These are phyloP conservation scores for Torulaspora pretoriensis DNA, from an alignment of 1,139 yeast genomes.

Conservation along the genomic window DNA sequence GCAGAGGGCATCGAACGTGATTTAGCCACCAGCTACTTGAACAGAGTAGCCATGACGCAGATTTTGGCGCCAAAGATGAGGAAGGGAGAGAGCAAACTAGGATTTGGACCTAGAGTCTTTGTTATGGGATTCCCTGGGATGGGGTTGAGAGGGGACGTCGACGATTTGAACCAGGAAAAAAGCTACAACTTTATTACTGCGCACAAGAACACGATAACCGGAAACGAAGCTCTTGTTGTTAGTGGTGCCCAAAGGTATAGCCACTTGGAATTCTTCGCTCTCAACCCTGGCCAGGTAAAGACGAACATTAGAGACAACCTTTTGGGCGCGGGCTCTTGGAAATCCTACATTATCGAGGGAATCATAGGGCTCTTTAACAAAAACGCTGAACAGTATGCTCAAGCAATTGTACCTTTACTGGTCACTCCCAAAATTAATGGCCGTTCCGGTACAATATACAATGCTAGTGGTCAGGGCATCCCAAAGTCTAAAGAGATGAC, in stretches of 20 bases:
- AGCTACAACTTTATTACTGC: slow-evolving; percentile 30
- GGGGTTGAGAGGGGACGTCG: slow-evolving; percentile 33
- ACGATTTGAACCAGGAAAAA: slow-evolving; percentile 38
- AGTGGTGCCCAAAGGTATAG: slow-evolving; percentile 25
- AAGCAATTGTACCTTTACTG: slow-evolving; percentile 33
- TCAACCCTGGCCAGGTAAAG: slow-evolving; percentile 40
- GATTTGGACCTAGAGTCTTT: slow-evolving; percentile 36
- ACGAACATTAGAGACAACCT: slow-evolving; percentile 37
- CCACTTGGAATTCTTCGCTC: slow-evolving; percentile 33
- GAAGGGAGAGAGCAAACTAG: slow-evolving; percentile 6
- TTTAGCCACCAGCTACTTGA: slow-evolving; percentile 39
- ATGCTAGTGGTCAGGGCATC: slow-evolving; percentile 32
- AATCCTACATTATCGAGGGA: slow-evolving; percentile 28
- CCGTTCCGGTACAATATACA: slow-evolving; percentile 33
- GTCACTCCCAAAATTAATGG: slow-evolving; percentile 33
- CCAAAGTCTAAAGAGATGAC: slow-evolving; percentile 32
- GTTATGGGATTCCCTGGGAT: slow-evolving; percentile 40
- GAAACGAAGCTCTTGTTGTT: slow-evolving; percentile 38
- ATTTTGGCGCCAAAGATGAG: slow-evolving; percentile 26
- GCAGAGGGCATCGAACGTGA: slow-evolving; percentile 39
- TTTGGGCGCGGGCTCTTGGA: slow-evolving; percentile 32
- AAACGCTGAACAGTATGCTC: slow-evolving; percentile 37
- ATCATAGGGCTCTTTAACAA: slow-evolving; percentile 33
- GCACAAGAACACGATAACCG: slow-evolving; percentile 41
- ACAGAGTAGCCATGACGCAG: slow-evolving; percentile 34